Conservation (phyloP, 257 asterid species). For the Nyctanthes arbortristis region DNA sequence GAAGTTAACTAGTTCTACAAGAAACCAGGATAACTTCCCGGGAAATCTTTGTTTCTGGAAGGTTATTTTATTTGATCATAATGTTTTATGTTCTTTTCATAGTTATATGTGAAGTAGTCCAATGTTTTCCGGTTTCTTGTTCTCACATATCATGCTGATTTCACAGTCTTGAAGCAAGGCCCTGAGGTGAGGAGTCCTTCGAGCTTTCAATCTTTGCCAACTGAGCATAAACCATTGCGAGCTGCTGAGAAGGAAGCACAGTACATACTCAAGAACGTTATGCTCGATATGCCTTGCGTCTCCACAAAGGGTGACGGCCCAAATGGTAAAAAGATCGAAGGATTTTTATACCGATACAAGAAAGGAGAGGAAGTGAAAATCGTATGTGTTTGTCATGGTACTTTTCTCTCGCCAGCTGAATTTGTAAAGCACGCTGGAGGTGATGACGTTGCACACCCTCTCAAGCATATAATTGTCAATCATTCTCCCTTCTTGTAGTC, state of each 20-base stretch:
- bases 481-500: conserved; percentile 47
- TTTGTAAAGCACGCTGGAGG: conserved; percentile 82
- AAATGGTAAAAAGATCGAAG: conserved; percentile 54
- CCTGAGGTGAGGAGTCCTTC: conserved; percentile 21
- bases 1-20: too few species aligned
- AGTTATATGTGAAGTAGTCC: background rate
- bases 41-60: too few species aligned
- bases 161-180: conserved; percentile 27
- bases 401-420: conserved; percentile 72
- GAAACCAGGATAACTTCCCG: too few species aligned
- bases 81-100: too few species aligned
- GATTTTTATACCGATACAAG: conserved; percentile 62
- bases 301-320: conserved; percentile 56
- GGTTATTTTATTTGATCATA: too few species aligned
- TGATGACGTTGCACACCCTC: conserved; percentile 61
- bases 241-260: conserved; percentile 21
- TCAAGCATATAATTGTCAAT: conserved; percentile 70
- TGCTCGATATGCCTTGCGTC: conserved; percentile 71
- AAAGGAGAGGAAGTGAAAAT: conserved; percentile 80
- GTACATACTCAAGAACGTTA: conserved; percentile 24
- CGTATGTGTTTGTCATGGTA: conserved; percentile 84
- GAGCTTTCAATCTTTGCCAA: conserved; percentile 20
- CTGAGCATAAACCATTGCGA: background rate
- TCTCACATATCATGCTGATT: background rate
- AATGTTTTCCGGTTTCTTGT: too few species aligned